Conservation (phyloP, 108 stramenopile species). For the Epithemia pelagica region DNA sequence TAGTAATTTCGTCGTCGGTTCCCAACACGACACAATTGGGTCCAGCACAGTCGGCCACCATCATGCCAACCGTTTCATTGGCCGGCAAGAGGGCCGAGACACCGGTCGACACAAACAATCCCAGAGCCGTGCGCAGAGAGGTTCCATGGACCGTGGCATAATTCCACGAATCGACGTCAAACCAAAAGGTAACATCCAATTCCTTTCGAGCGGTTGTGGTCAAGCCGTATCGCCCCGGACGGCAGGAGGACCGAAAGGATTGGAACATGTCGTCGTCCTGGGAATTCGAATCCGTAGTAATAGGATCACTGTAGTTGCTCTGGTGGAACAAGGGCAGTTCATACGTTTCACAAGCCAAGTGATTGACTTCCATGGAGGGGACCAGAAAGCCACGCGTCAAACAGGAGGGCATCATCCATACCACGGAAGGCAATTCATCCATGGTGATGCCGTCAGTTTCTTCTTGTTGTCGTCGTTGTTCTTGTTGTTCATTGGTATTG, state of each 20-base stretch:
- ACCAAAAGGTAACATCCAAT: not conserved
- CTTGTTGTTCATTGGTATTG: no score
- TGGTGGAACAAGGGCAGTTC: no score
- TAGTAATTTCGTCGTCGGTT: no score
- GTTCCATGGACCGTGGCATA: not conserved
- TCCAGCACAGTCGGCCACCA: not conserved
- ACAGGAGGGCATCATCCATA: not conserved
- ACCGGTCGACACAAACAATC: not conserved
- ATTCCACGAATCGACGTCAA: not conserved
- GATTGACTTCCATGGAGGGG: not conserved
- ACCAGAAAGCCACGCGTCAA: not conserved
- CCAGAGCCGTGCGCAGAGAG: not conserved
- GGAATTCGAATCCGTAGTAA: not conserved
- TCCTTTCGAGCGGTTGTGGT: no score
- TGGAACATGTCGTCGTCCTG: no score
- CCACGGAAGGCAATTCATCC: not conserved
- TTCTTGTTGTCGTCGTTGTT: not conserved
- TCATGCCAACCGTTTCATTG: not conserved
- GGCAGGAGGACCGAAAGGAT: no score
- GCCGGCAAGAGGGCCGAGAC: not conserved
- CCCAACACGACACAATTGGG: not conserved
- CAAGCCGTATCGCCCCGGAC: no score
- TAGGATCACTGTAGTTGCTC: not conserved
- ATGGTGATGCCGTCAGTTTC: no score
- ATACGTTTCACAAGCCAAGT: no score